phyloP scores from a whole-genome alignment of 225 moss, liverwort and hornwort species.

The Straminergon stramineum region DNA sequence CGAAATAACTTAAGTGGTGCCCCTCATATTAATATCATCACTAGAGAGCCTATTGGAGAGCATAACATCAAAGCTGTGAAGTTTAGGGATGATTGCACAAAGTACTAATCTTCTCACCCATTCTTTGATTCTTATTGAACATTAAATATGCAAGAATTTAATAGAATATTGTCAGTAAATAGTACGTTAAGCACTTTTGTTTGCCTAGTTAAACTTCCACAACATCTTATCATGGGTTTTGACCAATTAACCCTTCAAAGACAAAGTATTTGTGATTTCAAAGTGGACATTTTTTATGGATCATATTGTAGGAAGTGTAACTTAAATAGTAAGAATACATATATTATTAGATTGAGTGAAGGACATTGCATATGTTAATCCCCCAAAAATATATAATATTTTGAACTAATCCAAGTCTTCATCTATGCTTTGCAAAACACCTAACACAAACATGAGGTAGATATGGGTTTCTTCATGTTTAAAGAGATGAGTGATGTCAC shows the following conservation, averaged over 20 bases:
- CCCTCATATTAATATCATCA: slow-evolving; percentile 34
- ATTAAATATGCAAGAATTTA: background rate
- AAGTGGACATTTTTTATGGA: background rate
- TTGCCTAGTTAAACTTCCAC: background rate
- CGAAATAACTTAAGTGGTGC: slow-evolving; percentile 15
- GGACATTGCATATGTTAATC: rapidly evolving
- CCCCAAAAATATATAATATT: too few species aligned
- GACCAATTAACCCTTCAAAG: background rate
- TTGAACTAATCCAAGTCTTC: background rate
- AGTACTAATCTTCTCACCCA: background rate
- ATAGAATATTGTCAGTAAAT: background rate
- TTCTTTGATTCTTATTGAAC: background rate
- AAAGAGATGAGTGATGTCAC: background rate
- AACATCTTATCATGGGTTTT: rapidly evolving
- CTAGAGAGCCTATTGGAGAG: slow-evolving; percentile 12
- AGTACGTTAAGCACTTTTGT: too few species aligned
- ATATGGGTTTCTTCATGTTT: background rate
- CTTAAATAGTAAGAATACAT: background rate
- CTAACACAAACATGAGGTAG: background rate
- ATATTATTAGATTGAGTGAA: background rate
- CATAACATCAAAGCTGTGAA: background rate
- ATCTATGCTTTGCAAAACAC: background rate
- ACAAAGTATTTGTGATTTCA: background rate
- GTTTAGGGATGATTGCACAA: background rate
- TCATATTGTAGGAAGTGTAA: background rate